Base-by-base conservation (phyloP, 1,284 basidiomycete species). In the Ceratobasidium sp. region DNA sequence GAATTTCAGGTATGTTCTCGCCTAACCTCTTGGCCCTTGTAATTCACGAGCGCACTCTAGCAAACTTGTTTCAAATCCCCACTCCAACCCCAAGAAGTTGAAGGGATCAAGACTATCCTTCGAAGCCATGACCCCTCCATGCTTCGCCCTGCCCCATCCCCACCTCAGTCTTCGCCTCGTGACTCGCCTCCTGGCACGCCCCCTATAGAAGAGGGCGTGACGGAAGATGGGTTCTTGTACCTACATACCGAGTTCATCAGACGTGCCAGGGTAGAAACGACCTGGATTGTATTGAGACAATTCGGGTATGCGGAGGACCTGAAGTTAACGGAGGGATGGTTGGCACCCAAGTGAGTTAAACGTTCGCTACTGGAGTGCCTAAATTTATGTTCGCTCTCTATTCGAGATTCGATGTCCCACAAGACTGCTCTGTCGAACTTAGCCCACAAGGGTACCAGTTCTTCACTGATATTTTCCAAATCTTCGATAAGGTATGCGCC, bases 221-320 rank as follows among this genome's bases (percentile, higher is more conserved):
- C 97, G 1, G 95, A 98, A 85, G 90, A 92, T 14, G 97, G 97
- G 1, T 99, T 99, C 86, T 86, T 99, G 64, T 97, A 96, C 83
- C 90, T 99, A 14, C 96, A 99, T 84, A 98, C 97, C 3, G 95
- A 94, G 81, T 99, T 99, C 86, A 98, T 99, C 80, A 97, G 98
- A 86, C 92, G 95, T 73, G 98, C 97, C 16, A 90, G 98, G 60
- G 89, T 98, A 80, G 97, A 99, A 85, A 99, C 98, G 35, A 99
- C 97, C 0, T 99, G 97, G 97, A 97, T 96, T 1, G 96, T 98
- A 3, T 87, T 99, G 80, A 88, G 96, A 79, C 95, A 93, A 82
- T 99, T 98, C 84, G 97, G 97, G 0, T 99, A 99, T 83, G 97
- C 94, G 57, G 96, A 98, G 83, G 96, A 98, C 83, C 85, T 99